Base-by-base conservation (phyloP, 352 stramenopile genomes). In the Globisporangium perplexum region DNA sequence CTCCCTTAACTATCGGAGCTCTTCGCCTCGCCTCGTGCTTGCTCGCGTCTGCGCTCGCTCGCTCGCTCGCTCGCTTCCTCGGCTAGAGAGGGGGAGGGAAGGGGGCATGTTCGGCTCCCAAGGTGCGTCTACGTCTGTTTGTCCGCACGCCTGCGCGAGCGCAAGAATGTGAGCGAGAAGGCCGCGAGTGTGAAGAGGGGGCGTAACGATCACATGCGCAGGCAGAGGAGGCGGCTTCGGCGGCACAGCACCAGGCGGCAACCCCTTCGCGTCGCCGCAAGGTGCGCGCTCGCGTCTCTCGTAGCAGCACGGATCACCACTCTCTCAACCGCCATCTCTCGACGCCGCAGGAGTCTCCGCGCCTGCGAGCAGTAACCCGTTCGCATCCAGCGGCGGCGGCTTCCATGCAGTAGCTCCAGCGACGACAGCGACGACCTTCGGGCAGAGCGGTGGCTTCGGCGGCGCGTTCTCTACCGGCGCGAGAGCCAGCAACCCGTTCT, bases 351-450 rank as follows among this genome's bases (percentile, higher is more conserved):
- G 7, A 26, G 1, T 20, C 38, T 31, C 18, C 4, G 20, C 22
- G 15, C 7, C 36, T 4, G 54, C 45, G 17, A 54, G 35, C 33
- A 54, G 35, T 24, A 53, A 60, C 20, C 45, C 47, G 22, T 53
- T 53, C 28, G 35, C 30, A 1, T 20, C 31, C 18, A 18, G 18
- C 28, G 43, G 38, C 31, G 35, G 28, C 42, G 65, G 74, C 50
- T 22, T 54, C n/a, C 48, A 42, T 30, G 17, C 30, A 36, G 43
- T 28, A 23, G 28, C 46, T 5, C 28, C 26, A 10, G 7, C 44
- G 20, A 28, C 41, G 10, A 17, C 55, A 7, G 52, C 62, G 30
- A 72, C 70, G 18, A 53, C 59, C 36, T 81, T 81, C 41, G 71
- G 71, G 23, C 68, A 72, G 48, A 67, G 63, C 24, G 42, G 39